These are phyloP conservation scores for Pachysandra terminalis DNA, from an alignment of 164 flowering plant species.

Conservation along the genomic window DNA sequence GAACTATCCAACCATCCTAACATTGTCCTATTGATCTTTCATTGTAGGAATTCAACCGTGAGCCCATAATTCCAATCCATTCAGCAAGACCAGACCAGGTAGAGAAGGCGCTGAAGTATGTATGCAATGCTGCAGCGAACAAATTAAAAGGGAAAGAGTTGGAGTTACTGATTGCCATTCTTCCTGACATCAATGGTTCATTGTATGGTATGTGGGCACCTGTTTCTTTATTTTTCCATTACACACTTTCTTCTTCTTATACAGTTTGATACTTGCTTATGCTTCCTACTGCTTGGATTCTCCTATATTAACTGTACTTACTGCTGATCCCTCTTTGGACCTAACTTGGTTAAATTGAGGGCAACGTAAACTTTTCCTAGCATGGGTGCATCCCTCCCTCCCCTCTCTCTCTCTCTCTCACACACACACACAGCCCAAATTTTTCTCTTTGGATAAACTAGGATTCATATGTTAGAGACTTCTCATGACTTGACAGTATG, in stretches of 20 bases:
- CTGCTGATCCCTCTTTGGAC: no score
- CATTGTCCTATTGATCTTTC: background rate
- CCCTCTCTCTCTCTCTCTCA: no score
- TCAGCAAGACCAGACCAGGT: conserved; percentile 49
- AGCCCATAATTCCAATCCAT: conserved; percentile 48
- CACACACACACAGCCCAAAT: no score
- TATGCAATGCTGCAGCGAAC: conserved; percentile 27
- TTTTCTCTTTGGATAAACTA: no score
- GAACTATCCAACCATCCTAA: background rate
- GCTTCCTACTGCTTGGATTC: background rate
- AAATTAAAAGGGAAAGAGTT: conserved; percentile 48
- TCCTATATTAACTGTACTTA: no score
- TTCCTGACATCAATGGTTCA: conserved; percentile 55
- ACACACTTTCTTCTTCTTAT: background rate
- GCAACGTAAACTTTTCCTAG: no score
- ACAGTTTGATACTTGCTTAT: background rate
- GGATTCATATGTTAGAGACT: no score
- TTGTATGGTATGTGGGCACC: conserved; percentile 39
- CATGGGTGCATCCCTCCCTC: no score
- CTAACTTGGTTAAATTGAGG: no score
- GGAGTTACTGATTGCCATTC: conserved; percentile 44
- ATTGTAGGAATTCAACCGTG: conserved; percentile 47
- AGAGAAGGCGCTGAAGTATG: conserved; percentile 48
- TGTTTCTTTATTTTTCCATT: background rate
- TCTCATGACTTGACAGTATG: no score